Conservation (phyloP, 2,329 filamentous ascomycete species). For the Canariomyces notabilis region DNA sequence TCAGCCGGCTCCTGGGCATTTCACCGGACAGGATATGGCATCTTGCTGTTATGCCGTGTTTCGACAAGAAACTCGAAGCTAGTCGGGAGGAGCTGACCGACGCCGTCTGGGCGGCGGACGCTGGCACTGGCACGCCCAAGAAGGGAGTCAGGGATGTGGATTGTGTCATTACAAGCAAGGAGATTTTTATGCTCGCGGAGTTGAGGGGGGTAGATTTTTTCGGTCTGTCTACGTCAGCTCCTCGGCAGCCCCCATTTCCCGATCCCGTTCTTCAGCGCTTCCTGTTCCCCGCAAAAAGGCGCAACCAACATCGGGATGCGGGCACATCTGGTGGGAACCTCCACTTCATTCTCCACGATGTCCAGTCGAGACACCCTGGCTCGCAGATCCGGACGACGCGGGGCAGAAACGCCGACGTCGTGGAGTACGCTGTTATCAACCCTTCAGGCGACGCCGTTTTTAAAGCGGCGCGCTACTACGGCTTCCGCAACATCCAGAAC, state of each 20-base stretch:
- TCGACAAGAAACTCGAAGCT: constrained; percentile 97
- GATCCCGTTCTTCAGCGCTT: constrained; percentile 66
- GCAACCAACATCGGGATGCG: constrained; percentile 48
- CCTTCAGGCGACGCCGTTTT: constrained; percentile 56
- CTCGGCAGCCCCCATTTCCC: constrained; percentile 59
- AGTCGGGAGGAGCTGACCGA: constrained; percentile 89
- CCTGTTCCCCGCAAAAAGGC: constrained; percentile 57
- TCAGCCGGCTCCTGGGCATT: constrained; percentile 68
- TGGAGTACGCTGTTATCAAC: constrained; percentile 71
- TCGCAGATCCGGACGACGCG: constrained; percentile 65
- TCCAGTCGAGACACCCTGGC: constrained; percentile 65
- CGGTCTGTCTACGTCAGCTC: constrained; percentile 48
- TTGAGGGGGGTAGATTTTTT: constrained; percentile 76
- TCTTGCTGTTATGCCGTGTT: constrained; percentile 94
- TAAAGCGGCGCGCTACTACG: constrained; percentile 87
- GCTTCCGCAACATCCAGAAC: constrained; percentile 97
- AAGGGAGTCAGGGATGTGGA: constrained; percentile 79
- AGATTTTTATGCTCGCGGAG: constrained; percentile 83
- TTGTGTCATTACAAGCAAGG: constrained; percentile 95
- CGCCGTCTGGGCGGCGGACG: constrained; percentile 59
- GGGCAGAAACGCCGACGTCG: constrained; percentile 85
- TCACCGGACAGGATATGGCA: constrained; percentile 84
- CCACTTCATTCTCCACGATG: constrained; percentile 73
- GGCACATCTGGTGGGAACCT: constrained; percentile 88
- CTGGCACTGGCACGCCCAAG: constrained; percentile 40